phyloP scores from a whole-genome alignment of 371 early-diverging fungal genomes.

The Encephalitozoon intestinalis region DNA sequence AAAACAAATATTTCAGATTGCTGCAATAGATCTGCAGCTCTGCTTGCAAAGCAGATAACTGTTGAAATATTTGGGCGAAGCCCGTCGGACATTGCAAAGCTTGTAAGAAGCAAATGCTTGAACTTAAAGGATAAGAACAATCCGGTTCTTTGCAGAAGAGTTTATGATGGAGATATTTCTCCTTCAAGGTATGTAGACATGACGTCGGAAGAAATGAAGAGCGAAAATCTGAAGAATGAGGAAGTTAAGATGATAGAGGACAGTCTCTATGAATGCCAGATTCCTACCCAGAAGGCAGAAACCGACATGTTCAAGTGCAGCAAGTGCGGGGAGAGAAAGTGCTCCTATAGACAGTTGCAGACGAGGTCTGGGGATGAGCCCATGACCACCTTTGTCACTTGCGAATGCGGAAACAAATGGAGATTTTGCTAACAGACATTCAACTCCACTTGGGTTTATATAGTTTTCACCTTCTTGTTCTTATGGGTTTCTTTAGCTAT shows the following conservation, averaged over 20 bases:
- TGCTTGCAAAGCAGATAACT: constrained; percentile 26
- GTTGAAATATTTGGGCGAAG: neutral
- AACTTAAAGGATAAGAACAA: constrained; percentile 60
- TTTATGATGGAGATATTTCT: constrained; percentile 54
- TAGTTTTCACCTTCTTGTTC: neutral
- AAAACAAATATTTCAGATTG: constrained; percentile 4
- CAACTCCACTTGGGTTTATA: neutral
- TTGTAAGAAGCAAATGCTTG: constrained; percentile 54
- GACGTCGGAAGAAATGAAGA: constrained; percentile 60
- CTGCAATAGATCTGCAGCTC: neutral
- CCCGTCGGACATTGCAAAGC: constrained; percentile 25
- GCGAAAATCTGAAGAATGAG: constrained; percentile 44
- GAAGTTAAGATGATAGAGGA: constrained; percentile 52
- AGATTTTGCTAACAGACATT: constrained; percentile 53
- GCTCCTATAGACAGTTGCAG: constrained; percentile 61
- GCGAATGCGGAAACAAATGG: constrained; percentile 61
- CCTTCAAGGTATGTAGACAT: constrained; percentile 55
- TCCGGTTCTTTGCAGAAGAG: constrained; percentile 41
- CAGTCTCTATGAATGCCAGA: constrained; percentile 50
- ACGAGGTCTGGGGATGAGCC: constrained; percentile 63
- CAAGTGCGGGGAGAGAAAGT: constrained; percentile 61
- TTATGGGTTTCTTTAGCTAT: neutral
- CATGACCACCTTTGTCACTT: constrained; percentile 62
- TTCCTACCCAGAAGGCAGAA: constrained; percentile 59
- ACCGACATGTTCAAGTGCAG: constrained; percentile 61